phyloP scores from a whole-genome alignment of 2,329 filamentous ascomycete genomes.

The Colletotrichum kahawae region DNA sequence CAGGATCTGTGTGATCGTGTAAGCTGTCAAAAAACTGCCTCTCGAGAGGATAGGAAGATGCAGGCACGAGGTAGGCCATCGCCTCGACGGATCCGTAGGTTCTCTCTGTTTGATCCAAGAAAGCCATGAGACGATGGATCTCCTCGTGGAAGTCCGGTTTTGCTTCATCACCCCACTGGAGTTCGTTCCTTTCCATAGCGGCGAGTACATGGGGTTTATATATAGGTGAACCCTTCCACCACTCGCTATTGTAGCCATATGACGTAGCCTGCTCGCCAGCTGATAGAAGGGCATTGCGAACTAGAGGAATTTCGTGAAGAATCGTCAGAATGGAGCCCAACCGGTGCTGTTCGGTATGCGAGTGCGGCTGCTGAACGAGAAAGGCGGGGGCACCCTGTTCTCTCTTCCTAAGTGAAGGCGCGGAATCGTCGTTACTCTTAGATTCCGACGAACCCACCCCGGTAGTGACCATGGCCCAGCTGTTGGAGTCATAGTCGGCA shows the following conservation, averaged over 20 bases:
- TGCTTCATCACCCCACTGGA: conserved; percentile 33
- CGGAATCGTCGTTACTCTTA: conserved; percentile 22
- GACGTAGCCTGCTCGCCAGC: conserved; percentile 43
- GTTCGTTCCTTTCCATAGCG: conserved; percentile 34
- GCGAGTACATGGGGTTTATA: conserved; percentile 40
- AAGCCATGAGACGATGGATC: conserved; percentile 66
- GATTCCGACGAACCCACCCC: conserved; percentile 30
- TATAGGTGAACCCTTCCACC: conserved; percentile 66
- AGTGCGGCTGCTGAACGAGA: conserved; percentile 43
- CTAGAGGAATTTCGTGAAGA: conserved; percentile 63
- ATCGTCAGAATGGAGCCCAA: conserved; percentile 63
- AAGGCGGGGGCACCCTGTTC: conserved; percentile 53
- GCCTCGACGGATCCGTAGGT: conserved; percentile 62
- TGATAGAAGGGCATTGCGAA: conserved; percentile 59
- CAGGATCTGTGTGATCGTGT: conserved; percentile 16
- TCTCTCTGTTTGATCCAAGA: conserved; percentile 64
- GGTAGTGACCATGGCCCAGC: conserved; percentile 64
- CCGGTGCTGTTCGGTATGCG: conserved; percentile 40
- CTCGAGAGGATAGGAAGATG: conserved; percentile 37
- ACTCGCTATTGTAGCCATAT: conserved; percentile 62
- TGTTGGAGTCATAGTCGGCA: conserved; percentile 55
- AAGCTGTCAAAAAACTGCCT: conserved; percentile 51
- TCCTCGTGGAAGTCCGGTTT: conserved; percentile 54
- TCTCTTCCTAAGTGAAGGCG: conserved; percentile 51
- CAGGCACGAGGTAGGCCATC: conserved; percentile 43